These are phyloP conservation scores for Cladosporium colombiae DNA, from an alignment of 2,329 filamentous ascomycete species.

Conservation along the genomic window DNA sequence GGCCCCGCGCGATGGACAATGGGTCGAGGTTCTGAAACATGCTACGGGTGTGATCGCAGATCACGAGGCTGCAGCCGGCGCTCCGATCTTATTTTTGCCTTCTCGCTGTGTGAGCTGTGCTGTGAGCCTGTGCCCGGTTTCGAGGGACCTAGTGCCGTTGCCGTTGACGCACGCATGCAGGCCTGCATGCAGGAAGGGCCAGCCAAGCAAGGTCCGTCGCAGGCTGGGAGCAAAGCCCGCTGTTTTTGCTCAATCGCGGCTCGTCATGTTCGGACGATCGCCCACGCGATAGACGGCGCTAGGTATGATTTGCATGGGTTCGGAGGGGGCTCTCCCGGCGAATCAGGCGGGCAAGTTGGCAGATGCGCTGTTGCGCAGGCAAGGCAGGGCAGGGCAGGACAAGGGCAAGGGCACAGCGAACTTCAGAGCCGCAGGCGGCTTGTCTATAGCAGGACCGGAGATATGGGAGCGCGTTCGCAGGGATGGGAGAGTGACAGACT, in stretches of 20 bases:
- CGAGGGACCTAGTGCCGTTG: not conserved
- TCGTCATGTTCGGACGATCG: constrained; percentile 19
- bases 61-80: constrained; percentile 11
- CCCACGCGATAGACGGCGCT: constrained; percentile 12
- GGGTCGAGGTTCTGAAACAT: constrained; percentile 9
- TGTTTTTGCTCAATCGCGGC: not conserved
- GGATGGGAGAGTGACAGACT: not conserved
- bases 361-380: not conserved
- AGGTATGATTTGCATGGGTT: constrained; percentile 20
- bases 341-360: not conserved
- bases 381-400: not conserved
- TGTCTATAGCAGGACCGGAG: constrained; percentile 6
- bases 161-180: constrained; percentile 5
- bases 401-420: not conserved
- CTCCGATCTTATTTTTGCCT: constrained; percentile 17
- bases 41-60: constrained; percentile 10
- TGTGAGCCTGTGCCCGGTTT: constrained; percentile 15
- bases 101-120: not conserved
- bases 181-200: not conserved
- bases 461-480: constrained; percentile 7
- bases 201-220: not conserved
- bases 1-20: constrained; percentile 6
- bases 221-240: not conserved
- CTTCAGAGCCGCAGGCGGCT: constrained; percentile 19
- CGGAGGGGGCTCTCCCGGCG: not conserved